Evolutionary conservation across 1,284 basidiomycete species (phyloP), one percentile per base, ranked within the genome.

Genomic region (Boletus coffeatus): DNA sequence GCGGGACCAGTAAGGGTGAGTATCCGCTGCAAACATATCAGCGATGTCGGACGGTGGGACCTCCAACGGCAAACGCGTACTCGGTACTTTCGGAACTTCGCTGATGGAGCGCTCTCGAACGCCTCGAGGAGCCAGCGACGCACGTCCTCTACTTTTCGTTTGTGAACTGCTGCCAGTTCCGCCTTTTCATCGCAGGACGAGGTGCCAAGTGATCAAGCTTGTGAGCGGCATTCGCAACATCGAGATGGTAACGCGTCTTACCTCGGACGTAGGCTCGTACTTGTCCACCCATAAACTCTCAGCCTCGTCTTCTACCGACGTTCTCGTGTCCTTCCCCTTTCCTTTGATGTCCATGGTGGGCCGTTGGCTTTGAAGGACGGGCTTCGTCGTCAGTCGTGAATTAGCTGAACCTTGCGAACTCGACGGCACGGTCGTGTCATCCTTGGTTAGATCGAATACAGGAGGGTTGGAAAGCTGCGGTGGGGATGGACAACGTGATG

Each of bases 1-100:
- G 95, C 89, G 0, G 94, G 93, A 2, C 97, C 96, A 2, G 92
- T 92, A 8, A 99, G 77, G 0, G 87, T 86, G 2, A 98, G 83
- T 25, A 99, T 85, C 46, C 93, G 83, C 94, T 95, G 66, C 10
- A 52, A 18, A 16, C 18, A 36, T 25, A 56, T 21, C 7, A 16
- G 7, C 4, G n/a, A 52, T 21, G 37, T n/a, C 25, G 25, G 25
- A 25, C 25, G 25, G 21, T 56, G 25, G 16, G 11, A 11, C 7
- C 14, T 21, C 36, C 1, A 18, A 46, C 11, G 18, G 4, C 11
- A 57, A 41, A 57, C 21, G 66, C 87, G 59, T 67, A 94, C 93
- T 48, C 92, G 83, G 74, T 95, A 94, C 70, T 90, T 93, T 52
- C 80, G 80, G 52, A 92, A 69, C 64, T 84, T 85, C 1, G 84